These are phyloP conservation scores for Pyrus hybrid DNA, from an alignment of 331 rosid species.

Conservation along the genomic window DNA sequence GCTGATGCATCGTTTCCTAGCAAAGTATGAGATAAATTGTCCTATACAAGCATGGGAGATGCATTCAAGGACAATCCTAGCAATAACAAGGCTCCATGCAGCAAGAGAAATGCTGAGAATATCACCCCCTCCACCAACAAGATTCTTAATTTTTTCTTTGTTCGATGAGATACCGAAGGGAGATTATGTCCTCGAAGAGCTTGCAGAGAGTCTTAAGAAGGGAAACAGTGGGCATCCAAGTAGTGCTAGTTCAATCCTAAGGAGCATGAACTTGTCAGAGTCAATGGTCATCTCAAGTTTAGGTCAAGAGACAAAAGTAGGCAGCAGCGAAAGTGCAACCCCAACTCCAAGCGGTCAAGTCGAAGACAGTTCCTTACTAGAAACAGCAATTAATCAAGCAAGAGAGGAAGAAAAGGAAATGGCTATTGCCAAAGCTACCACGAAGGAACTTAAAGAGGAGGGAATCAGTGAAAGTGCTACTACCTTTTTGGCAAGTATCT, in stretches of 20 bases:
- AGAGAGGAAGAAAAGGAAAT: slow-evolving; percentile 73
- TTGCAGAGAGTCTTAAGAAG: slow-evolving; percentile 57
- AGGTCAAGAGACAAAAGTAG: slow-evolving; percentile 16
- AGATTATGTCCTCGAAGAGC: slow-evolving; percentile 71
- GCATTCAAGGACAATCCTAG: slow-evolving; percentile 81
- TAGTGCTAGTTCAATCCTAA: slow-evolving; percentile 60
- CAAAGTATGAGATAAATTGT: slow-evolving; percentile 34
- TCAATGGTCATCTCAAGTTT: slow-evolving; percentile 13
- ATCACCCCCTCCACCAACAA: slow-evolving; percentile 84
- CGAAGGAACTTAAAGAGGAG: slow-evolving; percentile 67
- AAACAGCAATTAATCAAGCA: slow-evolving; percentile 56
- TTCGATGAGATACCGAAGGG: slow-evolving; percentile 82
- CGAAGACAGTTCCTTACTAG: slow-evolving; percentile 29
- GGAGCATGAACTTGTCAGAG: slow-evolving; percentile 37
- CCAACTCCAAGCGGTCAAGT: slow-evolving; percentile 6
- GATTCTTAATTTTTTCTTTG: slow-evolving; percentile 72
- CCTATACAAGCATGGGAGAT: slow-evolving; percentile 67
- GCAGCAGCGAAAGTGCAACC: not conserved
- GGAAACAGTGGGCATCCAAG: slow-evolving; percentile 37
- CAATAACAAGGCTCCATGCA: slow-evolving; percentile 79
- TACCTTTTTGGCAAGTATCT: slow-evolving; percentile 44
- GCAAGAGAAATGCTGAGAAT: slow-evolving; percentile 88
- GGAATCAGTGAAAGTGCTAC: slow-evolving; percentile 58
- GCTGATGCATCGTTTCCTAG: slow-evolving; percentile 58
- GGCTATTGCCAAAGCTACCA: slow-evolving; percentile 69